These are phyloP conservation scores for Boletus edulis DNA, from an alignment of 768 basidiomycete species.

Conservation along the genomic window DNA sequence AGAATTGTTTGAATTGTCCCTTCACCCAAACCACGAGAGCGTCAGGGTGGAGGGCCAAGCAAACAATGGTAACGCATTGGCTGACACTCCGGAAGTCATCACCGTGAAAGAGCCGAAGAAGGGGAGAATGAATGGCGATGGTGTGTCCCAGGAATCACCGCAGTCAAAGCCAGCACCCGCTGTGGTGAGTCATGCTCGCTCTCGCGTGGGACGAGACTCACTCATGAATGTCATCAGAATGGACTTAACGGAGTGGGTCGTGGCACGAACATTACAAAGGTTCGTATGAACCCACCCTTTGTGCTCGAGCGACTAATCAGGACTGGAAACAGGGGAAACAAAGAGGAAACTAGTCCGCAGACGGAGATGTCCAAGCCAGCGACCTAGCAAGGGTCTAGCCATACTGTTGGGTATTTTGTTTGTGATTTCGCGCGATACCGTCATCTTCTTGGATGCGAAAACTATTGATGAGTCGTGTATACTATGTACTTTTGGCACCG, in stretches of 20 bases:
- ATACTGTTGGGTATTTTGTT: no score
- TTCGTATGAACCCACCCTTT: background rate
- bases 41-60: conserved; percentile 8
- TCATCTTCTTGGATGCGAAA: no score
- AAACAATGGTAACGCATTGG: background rate
- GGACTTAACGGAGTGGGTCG: background rate
- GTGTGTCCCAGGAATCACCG: background rate
- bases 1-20: conserved; percentile 31
- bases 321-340: no score
- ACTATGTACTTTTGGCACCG: no score
- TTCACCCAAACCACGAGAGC: background rate
- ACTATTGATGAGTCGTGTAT: no score
- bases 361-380: no score
- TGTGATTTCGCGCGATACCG: no score
- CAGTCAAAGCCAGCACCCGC: background rate
- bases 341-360: background rate
- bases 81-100: background rate
- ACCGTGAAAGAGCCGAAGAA: background rate
- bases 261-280: background rate
- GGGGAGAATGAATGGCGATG: background rate
- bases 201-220: background rate
- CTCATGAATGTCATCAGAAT: conserved; percentile 7
- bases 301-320: background rate
- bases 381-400: no score
- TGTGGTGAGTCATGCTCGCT: conserved; percentile 1